Conservation (phyloP, 1,284 basidiomycete species). For the Rhizoctonia solani region DNA sequence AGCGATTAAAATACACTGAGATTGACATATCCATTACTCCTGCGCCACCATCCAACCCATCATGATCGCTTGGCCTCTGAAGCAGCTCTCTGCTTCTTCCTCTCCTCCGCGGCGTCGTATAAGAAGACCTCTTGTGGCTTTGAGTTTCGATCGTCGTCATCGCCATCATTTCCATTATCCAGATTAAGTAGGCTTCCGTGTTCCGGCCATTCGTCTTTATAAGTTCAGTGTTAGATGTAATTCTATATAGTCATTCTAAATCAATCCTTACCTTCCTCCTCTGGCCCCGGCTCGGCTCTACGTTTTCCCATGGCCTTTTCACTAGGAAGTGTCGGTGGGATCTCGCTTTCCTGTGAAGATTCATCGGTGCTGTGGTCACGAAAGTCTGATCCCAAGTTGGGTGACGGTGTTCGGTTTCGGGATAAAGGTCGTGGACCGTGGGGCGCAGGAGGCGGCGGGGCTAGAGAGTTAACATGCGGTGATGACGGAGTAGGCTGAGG, state of each 20-base stretch:
- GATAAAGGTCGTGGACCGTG: conserved; percentile 69
- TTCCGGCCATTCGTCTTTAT: conserved; percentile 27
- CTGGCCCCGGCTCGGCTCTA: conserved; percentile 47
- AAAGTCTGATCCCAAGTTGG: conserved; percentile 53
- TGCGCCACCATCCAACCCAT: conserved; percentile 3
- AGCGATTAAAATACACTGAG: conserved; percentile 24
- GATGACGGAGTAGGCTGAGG: conserved; percentile 47
- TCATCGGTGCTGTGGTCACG: conserved; percentile 46
- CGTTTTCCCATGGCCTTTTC: conserved; percentile 82
- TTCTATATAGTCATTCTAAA: neutral
- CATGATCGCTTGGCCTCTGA: too few relatives aligned
- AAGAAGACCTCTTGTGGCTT: conserved; percentile 64
- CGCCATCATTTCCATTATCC: conserved; percentile 34
- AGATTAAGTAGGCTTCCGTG: conserved; percentile 18
- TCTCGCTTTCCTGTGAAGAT: conserved; percentile 43
- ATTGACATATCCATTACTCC: conserved; percentile 5
- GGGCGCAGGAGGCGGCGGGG: conserved; percentile 66
- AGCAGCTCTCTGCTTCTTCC: conserved; percentile 59
- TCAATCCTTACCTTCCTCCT: conserved; percentile 31
- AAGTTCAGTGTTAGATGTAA: neutral
- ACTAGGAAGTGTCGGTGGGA: conserved; percentile 55
- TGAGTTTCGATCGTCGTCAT: conserved; percentile 38
- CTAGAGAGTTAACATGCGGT: conserved; percentile 50
- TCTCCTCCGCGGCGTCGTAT: conserved; percentile 80
- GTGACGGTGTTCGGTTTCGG: conserved; percentile 51